Conservation (phyloP, 306 rosid species). For the Medicago lupulina region DNA sequence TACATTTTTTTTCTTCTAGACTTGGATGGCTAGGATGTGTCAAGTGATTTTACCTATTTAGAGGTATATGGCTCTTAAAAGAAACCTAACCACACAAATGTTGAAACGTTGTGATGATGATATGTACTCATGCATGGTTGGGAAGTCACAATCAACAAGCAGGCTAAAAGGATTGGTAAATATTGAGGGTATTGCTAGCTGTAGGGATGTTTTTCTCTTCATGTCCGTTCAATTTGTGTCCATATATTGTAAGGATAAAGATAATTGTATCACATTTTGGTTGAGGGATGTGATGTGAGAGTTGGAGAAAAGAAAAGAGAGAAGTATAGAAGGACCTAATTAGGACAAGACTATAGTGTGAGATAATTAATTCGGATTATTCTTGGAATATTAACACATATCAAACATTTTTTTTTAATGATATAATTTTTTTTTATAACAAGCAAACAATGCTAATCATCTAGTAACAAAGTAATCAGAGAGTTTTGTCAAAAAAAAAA, state of each 20-base stretch:
- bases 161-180: constrained; percentile 24
- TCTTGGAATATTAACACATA: no score
- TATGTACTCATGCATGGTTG: constrained; percentile 51
- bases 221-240: constrained; percentile 3
- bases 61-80: constrained; percentile 18
- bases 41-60: constrained; percentile 40
- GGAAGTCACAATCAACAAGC: constrained; percentile 50
- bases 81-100: constrained; percentile 48
- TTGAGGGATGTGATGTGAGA: background rate
- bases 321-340: background rate
- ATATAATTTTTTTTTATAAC: no score
- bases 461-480: no score
- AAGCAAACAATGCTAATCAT: no score
- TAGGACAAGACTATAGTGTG: background rate
- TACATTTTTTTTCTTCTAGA: background rate
- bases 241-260: background rate
- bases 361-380: background rate
- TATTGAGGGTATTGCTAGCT: constrained; percentile 35
- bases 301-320: background rate
- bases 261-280: background rate
- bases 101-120: constrained; percentile 27
- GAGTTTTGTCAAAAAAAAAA: no score
- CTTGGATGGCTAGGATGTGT: constrained; percentile 46
- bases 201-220: background rate
- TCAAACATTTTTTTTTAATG: no score